A percentile compares a stretch with the other conserved stretches of the same genome.
Evolutionary conservation across 2,329 filamentous ascomycete genomes (phyloP).

Genomic region (Metarhizium robertsii): DNA sequence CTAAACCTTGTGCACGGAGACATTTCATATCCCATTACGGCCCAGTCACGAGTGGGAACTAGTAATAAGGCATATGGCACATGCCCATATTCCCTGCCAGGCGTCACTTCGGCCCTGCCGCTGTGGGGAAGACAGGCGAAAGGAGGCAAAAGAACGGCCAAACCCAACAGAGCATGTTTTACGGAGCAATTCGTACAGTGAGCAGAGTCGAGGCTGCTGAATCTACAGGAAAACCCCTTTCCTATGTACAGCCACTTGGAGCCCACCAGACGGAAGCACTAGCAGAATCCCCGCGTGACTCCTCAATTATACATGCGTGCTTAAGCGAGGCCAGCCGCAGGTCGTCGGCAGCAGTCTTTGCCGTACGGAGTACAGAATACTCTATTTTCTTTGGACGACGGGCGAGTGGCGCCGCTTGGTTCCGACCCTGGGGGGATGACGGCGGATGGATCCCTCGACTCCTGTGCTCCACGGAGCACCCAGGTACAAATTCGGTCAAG

Average conservation of each 20-base stretch:
- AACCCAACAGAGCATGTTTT: background rate
- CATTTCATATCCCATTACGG: background rate
- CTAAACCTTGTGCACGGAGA: background rate
- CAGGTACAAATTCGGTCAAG: background rate
- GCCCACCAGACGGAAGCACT: slow-evolving; percentile 2
- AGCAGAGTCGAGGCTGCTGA: background rate
- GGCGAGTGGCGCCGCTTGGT: slow-evolving; percentile 3
- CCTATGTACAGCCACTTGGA: background rate
- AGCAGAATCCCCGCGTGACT: slow-evolving; percentile 5
- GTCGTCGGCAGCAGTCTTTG: slow-evolving; percentile 1
- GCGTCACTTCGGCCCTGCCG: background rate
- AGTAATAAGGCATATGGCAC: no score
- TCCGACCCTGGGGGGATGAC: slow-evolving; percentile 1
- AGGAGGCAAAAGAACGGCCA: background rate
- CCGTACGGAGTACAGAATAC: background rate
- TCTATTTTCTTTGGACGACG: slow-evolving; percentile 1
- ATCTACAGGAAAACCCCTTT: background rate
- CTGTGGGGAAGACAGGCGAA: background rate
- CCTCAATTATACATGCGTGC: slow-evolving; percentile 4
- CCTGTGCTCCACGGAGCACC: background rate
- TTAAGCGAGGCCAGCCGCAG: slow-evolving; percentile 4
- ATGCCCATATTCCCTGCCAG: background rate
- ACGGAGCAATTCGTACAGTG: background rate
- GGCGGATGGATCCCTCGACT: background rate
- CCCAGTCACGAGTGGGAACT: background rate